Evolutionary conservation across 75 land plant genomes (phyloP), one percentile per base, ranked within the genome.

Genomic region (Gnetum montanum): DNA sequence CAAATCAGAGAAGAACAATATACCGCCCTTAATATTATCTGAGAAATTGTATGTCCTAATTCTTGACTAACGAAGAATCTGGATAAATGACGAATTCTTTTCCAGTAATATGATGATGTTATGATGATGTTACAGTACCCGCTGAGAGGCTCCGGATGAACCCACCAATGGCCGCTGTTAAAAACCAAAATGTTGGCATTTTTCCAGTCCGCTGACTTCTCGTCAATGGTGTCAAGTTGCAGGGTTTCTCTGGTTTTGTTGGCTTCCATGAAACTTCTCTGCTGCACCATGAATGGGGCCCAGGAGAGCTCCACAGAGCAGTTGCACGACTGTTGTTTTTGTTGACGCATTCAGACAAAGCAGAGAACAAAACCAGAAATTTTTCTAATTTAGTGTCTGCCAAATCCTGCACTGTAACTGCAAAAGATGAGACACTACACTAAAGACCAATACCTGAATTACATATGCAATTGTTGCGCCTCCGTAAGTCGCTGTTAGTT

Each of bases 101-200:
- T n/a, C n/a, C n/a, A n/a, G n/a, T n/a, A n/a, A 40, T 40, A 40
- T 4, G 0, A 40, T 3, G 15, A 13, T 13, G n/a, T 13, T 12
- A 4, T 3, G 4, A 38, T 2, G 15, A 6, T 3, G n/a, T 0
- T 5, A 26, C n/a, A n/a, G 6, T 47, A 76, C 81, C 73, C 75
- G 27, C 31, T n/a, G 1, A 15, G 20, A 3, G 67, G 70, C 57
- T 76, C 58, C 29, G 37, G 53, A 20, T 61, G 74, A 22, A 54
- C 49, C 76, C 75, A 72, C 75, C 75, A 72, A 16, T 72, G 75
- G 5, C 74, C 73, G n/a, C 59, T 28, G 47, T 72, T 73, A 61
- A 70, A 73, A 16, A 73, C 24, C 31, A 73, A 24, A 27, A 70
- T 27, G 31, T 73, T 61, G 4, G 74, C 76, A 31, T 43, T 37